Base-by-base conservation (phyloP, 2,329 filamentous ascomycete species). In the Beauveria asiatica region DNA sequence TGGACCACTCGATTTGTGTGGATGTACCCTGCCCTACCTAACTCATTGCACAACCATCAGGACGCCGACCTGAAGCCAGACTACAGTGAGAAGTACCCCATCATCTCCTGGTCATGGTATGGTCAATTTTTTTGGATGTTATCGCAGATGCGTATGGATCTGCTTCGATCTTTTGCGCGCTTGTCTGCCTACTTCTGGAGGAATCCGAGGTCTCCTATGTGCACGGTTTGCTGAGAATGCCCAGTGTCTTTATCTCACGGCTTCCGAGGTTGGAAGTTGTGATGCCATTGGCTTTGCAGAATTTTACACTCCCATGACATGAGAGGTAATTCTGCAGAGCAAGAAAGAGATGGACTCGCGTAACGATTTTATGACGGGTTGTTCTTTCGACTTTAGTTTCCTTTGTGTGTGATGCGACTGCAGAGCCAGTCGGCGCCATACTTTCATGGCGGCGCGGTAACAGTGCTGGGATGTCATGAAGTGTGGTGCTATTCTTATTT, bases 131-230 rank as follows among this genome's bases (percentile, higher is more conserved):
- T 16, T 45, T 59, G 57, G 57, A 59, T 52, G 48, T 44, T 52
- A 42, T 45, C 44, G 49, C 57, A 59, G 48, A 53, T n/a, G 48
- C 49, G 30, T n/a, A 25, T 37, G 48, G 41, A 51, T 46, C 27
- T 8, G 33, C 41, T 21, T 23, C n/a, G 48, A 59, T 46, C 39
- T 8, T 44, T 37, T 42, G 33, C 39, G 33, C 25, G 25, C 21
- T 17, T 48, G 30, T 33, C 39, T 59, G 57, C 57, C 23, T 50
- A 50, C 57, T 59, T 53, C 49, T 52, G 57, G 57, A 59, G 57
- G 57, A 59, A 46, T 59, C 49, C 57, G 57, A 59, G 57, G 57
- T 59, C 57, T 59, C 57, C 49, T 59, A 59, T 59, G 57, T 59
- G 57, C 49, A 53, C 57, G 56, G 37, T 53, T 44, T 52, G 57